Evolutionary conservation across 768 basidiomycete species (phyloP).

Genomic region (Pleurotus djamor): DNA sequence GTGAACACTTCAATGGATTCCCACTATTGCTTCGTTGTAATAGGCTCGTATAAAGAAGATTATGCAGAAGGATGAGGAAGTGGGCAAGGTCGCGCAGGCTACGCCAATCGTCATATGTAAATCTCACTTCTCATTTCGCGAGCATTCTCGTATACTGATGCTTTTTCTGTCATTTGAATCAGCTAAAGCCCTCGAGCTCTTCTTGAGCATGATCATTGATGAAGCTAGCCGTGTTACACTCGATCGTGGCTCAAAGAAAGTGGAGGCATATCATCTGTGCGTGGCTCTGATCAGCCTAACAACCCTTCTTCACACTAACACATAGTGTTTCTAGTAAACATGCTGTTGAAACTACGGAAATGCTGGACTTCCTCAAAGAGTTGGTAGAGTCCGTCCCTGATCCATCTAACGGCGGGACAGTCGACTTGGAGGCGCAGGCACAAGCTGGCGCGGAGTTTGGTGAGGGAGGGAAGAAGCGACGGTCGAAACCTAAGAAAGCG

Average conservation of each 20-base stretch:
- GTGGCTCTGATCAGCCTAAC: conserved; percentile 26
- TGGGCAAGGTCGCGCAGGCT: conserved; percentile 96
- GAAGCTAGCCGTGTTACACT: conserved; percentile 79
- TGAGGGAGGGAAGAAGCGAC: conserved; percentile 57
- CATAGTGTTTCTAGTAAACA: conserved; percentile 64
- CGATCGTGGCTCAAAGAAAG: conserved; percentile 79
- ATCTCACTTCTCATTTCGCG: conserved; percentile 18
- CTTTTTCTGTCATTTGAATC: not conserved
- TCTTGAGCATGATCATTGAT: conserved; percentile 81
- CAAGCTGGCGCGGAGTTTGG: conserved; percentile 30
- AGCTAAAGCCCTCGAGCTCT: conserved; percentile 96
- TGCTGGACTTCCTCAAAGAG: conserved; percentile 93
- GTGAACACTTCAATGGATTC: not conserved
- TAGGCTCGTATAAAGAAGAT: conserved; percentile 99
- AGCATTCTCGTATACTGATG: too few species aligned
- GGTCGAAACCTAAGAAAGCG: conserved; percentile 48
- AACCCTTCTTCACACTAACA: not conserved
- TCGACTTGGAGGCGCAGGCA: conserved; percentile 53
- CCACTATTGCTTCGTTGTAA: not conserved
- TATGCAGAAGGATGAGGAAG: conserved; percentile 99
- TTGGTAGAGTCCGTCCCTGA: conserved; percentile 86
- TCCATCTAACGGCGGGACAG: conserved; percentile 80
- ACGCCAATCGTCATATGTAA: conserved; percentile 96
- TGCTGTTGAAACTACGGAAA: conserved; percentile 82
- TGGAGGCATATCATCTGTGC: conserved; percentile 92